Base-by-base conservation (phyloP, 768 basidiomycete species). In the Auriculariales sp. region DNA sequence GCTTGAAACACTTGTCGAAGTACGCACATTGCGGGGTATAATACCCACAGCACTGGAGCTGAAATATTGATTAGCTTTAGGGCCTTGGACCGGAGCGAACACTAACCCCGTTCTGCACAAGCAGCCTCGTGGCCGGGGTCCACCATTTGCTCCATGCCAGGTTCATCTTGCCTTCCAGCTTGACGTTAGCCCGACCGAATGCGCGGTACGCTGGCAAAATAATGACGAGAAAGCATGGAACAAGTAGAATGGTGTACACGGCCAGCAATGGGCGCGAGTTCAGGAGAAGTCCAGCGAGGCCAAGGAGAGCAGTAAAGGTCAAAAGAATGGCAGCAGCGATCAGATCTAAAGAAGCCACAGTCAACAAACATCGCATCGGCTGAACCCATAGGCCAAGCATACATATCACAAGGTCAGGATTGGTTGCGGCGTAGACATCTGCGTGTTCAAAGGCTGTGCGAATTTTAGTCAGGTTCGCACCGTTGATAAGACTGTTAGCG, bases 181-280 rank as follows among this genome's bases (percentile, higher is more conserved):
- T 65, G 58, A 80, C 76, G 0, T 72, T 65, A 45, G 67, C 66
- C 30, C 79, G 73, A 55, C 78, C 77, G 64, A 83, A 84, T 17
- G 73, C 64, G n/a, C 69, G 66, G 58, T 83, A 83, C 28, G 79
- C 81, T 50, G 83, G 68, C 4, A 74, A 68, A 53, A 78, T 69
- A 48, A 83, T 58, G 3, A 76, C 70, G 27, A 74, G 58, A 50
- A 83, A 64, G 1, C 70, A 70, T 2, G 81, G 79, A 77, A 79
- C 83, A 46, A 86, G 71, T 12, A 85, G 70, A 44, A 85, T 62
- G 22, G 74, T 67, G 66, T 85, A 85, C 48, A 78, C 64, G 1
- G 81, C 78, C 50, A 85, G 71, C 51, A 82, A 70, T 1, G 78
- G 77, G 3, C 80, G 76, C 15, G 80, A 81, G 60, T 82, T 77